Evolutionary conservation across 192 early-diverging fungal genomes (phyloP).

Genomic region (Physocladia obscura): DNA sequence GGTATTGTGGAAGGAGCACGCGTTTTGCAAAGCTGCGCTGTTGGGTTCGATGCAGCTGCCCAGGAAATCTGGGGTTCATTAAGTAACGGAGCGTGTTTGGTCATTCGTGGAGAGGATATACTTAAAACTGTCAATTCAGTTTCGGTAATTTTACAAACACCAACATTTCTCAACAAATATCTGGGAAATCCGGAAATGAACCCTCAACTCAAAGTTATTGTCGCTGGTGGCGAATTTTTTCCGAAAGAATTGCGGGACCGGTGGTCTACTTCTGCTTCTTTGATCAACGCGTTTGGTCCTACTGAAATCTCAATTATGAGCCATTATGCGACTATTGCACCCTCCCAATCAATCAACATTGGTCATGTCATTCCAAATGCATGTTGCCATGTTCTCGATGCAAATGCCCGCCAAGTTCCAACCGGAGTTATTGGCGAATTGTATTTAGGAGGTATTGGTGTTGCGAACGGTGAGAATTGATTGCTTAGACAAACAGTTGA

Average conservation of each 20-base stretch:
- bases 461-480: too few species aligned
- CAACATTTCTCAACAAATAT: too few species aligned
- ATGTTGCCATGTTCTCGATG: slow-evolving; percentile 34
- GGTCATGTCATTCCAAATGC: slow-evolving; percentile 17
- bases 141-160: too few species aligned
- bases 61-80: slow-evolving; percentile 28
- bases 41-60: slow-evolving; percentile 30
- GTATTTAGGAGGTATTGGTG: slow-evolving; percentile 40
- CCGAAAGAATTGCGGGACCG: too few species aligned
- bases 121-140: too few species aligned
- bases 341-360: slow-evolving; percentile 30
- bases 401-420: slow-evolving; percentile 31
- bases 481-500: too few species aligned
- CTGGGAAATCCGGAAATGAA: too few species aligned
- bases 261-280: too few species aligned
- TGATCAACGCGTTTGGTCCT: too few species aligned
- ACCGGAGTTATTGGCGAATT: slow-evolving; percentile 46
- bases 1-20: neutral
- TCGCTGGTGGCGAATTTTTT: too few species aligned
- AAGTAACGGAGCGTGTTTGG: slow-evolving; percentile 14
- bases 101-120: too few species aligned
- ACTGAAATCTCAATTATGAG: slow-evolving; percentile 29
- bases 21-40: slow-evolving; percentile 5
- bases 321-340: slow-evolving; percentile 5
- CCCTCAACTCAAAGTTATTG: too few species aligned